Percentiles rank a stretch among this genome's conserved stretches.
Conservation (phyloP, 73 alveolate species). For the Uronychia setigera region DNA sequence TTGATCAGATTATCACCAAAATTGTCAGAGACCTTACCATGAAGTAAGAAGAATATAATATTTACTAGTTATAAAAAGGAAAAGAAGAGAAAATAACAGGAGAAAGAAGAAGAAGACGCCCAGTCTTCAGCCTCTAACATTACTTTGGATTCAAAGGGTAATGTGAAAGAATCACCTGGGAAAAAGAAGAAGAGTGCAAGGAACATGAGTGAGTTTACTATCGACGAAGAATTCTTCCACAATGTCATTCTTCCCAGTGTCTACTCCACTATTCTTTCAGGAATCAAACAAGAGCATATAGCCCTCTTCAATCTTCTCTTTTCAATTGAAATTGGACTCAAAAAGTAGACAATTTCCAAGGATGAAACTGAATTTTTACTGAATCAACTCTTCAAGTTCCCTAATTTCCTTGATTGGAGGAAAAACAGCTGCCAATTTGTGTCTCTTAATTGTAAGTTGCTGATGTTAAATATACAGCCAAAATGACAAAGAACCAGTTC, state of each 20-base stretch:
- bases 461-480: conserved; percentile 4
- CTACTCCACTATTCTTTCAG: conserved; percentile 25
- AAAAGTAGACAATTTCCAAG: conserved; percentile 23
- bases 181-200: conserved; percentile 1
- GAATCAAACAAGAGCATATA: conserved; percentile 27
- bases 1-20: conserved; percentile 44
- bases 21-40: conserved; percentile 41
- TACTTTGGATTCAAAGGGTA: background rate
- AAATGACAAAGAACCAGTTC: conserved; percentile 23
- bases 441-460: background rate
- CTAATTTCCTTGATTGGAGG: conserved; percentile 48
- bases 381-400: conserved; percentile 7
- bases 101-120: conserved; percentile 2
- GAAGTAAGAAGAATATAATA: background rate
- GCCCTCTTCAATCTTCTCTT: conserved; percentile 42
- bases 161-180: background rate
- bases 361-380: conserved; percentile 33
- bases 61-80: conserved; percentile 6
- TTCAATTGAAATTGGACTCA: conserved; percentile 21
- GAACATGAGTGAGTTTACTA: conserved; percentile 28
- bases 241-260: conserved; percentile 23
- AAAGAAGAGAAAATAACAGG: conserved; percentile 8
- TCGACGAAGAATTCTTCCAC: conserved; percentile 57
- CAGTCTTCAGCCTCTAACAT: background rate
- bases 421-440: conserved; percentile 11